These are phyloP conservation scores for Wickerhamomyces subpelliculosus DNA, from an alignment of 805 yeast species.

Conservation along the genomic window DNA sequence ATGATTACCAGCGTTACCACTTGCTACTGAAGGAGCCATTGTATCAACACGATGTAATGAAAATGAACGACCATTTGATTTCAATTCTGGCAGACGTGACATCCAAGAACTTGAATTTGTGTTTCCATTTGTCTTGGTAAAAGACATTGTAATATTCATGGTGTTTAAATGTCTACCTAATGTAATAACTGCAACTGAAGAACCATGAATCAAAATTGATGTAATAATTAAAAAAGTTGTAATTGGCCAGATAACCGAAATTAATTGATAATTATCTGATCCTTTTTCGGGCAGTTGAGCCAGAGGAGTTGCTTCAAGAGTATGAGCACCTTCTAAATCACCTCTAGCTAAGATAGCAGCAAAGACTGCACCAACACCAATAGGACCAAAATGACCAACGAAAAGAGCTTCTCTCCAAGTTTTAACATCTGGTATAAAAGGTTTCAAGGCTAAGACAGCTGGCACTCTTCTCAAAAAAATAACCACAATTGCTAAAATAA, in stretches of 20 bases:
- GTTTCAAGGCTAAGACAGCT: slow-evolving; percentile 66
- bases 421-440: slow-evolving; percentile 78
- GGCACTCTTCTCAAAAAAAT: slow-evolving; percentile 78
- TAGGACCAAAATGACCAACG: slow-evolving; percentile 95
- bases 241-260: slow-evolving; percentile 74
- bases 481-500: slow-evolving; percentile 66
- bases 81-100: slow-evolving; percentile 70
- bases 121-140: slow-evolving; percentile 59
- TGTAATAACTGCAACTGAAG: slow-evolving; percentile 71
- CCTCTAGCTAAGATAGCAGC: slow-evolving; percentile 75
- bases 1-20: slow-evolving; percentile 2
- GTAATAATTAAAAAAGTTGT: slow-evolving; percentile 73
- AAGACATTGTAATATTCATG: slow-evolving; percentile 87
- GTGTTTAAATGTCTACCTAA: slow-evolving; percentile 84
- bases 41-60: slow-evolving; percentile 84
- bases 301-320: slow-evolving; percentile 51
- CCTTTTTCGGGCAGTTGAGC: slow-evolving; percentile 38
- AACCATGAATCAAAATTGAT: slow-evolving; percentile 86
- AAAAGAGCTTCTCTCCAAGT: slow-evolving; percentile 92
- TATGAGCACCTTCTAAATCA: slow-evolving; percentile 50
- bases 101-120: slow-evolving; percentile 66
- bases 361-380: slow-evolving; percentile 90
- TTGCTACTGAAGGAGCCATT: slow-evolving; percentile 27
- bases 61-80: slow-evolving; percentile 56
- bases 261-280: slow-evolving; percentile 48